Percentiles rank a stretch among this genome's conserved stretches.
phyloP scores from a whole-genome alignment of 768 basidiomycete species.

The Amanita inopinata region DNA sequence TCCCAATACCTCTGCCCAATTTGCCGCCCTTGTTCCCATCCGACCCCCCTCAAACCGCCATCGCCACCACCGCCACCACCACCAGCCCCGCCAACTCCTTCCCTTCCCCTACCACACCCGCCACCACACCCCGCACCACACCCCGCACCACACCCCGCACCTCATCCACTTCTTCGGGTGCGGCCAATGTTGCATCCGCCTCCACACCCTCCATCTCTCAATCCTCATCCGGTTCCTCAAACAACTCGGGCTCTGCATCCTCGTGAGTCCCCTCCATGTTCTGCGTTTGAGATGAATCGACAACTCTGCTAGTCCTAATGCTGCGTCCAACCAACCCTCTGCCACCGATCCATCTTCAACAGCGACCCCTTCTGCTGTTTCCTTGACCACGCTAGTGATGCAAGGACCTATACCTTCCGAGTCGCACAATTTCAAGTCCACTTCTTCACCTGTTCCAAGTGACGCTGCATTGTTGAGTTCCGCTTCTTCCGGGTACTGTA shows the following conservation, averaged over 20 bases:
- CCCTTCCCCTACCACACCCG: neutral
- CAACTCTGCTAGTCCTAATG: no score
- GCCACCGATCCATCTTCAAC: neutral
- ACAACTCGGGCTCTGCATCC: neutral
- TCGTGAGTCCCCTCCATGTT: neutral
- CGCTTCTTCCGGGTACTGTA: conserved; percentile 14
- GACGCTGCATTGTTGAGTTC: conserved; percentile 1
- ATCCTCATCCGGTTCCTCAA: neutral
- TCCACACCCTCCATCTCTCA: neutral
- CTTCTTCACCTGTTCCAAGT: conserved; percentile 4
- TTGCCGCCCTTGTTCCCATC: neutral
- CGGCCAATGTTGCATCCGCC: neutral
- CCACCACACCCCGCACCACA: neutral
- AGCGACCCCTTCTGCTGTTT: conserved; percentile 7
- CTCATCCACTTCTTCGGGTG: neutral
- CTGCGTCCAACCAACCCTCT: no score
- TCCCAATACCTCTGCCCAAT: no score
- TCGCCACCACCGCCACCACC: neutral
- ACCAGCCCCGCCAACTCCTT: neutral
- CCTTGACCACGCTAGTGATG: neutral
- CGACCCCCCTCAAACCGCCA: neutral
- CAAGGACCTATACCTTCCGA: neutral
- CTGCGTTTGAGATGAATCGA: neutral
- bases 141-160: neutral
- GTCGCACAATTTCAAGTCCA: neutral